A percentile compares a stretch with the other conserved stretches of the same genome.
phyloP scores from a whole-genome alignment of 1,284 basidiomycete species.

The Anthracocystis walkeri region DNA sequence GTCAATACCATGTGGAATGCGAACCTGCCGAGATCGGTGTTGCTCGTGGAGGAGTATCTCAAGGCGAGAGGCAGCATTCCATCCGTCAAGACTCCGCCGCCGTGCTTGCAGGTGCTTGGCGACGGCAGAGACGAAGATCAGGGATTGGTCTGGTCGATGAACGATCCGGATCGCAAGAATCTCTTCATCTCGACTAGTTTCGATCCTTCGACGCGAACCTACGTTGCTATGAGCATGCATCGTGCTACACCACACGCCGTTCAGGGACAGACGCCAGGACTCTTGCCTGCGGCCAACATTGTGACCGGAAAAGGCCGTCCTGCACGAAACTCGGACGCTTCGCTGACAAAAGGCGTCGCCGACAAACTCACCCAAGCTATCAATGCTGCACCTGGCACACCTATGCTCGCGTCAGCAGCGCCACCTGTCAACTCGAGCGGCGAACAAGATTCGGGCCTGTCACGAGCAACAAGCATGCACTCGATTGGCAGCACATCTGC shows the following conservation, averaged over 20 bases:
- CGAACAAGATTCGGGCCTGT: conserved; percentile 30
- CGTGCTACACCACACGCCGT: conserved; percentile 10
- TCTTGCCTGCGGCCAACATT: conserved; percentile 36
- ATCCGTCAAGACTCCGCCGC: conserved; percentile 56
- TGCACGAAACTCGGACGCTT: conserved; percentile 47
- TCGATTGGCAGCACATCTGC: conserved; percentile 42
- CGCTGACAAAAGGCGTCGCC: conserved; percentile 47
- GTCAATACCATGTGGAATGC: conserved; percentile 90
- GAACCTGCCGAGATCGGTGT: conserved; percentile 66
- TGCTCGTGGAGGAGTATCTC: conserved; percentile 66
- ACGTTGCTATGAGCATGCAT: conserved; percentile 37
- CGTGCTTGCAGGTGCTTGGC: conserved; percentile 60
- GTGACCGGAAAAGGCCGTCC: conserved; percentile 19
- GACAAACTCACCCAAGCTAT: conserved; percentile 34
- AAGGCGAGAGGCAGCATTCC: conserved; percentile 66
- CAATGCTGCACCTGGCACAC: conserved; percentile 40
- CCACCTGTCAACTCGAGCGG: conserved; percentile 34
- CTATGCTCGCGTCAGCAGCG: conserved; percentile 24
- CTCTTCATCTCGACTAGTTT: conserved; percentile 51
- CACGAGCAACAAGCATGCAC: conserved; percentile 51
- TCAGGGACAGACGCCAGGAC: conserved; percentile 6
- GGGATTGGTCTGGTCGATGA: conserved; percentile 44
- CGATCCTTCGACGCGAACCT: conserved; percentile 33
- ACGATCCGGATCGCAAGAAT: conserved; percentile 40
- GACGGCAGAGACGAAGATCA: conserved; percentile 65